These are phyloP conservation scores for Angomonas ambiguus DNA, from an alignment of 208 protist species.

Conservation along the genomic window DNA sequence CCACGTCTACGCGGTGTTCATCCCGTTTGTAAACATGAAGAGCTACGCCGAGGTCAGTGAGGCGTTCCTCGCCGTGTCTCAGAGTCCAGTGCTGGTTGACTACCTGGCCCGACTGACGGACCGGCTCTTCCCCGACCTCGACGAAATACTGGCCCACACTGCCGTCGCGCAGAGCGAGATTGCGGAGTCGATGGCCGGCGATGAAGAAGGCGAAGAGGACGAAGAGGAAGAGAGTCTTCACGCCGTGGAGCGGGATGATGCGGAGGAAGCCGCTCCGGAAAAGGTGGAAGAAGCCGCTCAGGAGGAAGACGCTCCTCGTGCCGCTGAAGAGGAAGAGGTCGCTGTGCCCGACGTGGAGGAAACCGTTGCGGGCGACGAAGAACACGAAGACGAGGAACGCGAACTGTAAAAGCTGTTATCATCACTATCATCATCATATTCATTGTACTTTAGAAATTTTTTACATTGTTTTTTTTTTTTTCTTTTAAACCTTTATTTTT, in stretches of 20 bases:
- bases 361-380: not conserved
- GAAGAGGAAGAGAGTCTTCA: constrained; percentile 6
- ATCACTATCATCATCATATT: not conserved
- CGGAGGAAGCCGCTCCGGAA: not conserved
- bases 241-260: not conserved
- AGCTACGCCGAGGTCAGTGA: constrained; percentile 19
- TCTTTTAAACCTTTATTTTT: too few relatives aligned
- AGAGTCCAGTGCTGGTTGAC: constrained; percentile 16
- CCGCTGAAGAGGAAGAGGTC: not conserved
- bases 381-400: not conserved
- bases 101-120: constrained; percentile 25
- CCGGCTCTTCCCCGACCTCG: constrained; percentile 24
- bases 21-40: constrained; percentile 21
- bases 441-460: not conserved
- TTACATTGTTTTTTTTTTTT: constrained; percentile 1
- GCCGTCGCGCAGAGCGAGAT: constrained; percentile 11
- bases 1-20: constrained; percentile 18
- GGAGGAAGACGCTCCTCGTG: not conserved
- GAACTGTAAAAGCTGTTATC: not conserved
- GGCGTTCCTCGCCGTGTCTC: constrained; percentile 14
- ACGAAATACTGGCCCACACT: constrained; percentile 15
- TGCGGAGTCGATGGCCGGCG: constrained; percentile 9
- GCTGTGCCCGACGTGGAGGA: constrained; percentile 4
- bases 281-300: not conserved
- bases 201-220: too few relatives aligned